A percentile compares a stretch with the other conserved stretches of the same genome.
These are phyloP conservation scores for Cyclotella cryptica DNA, from an alignment of 108 stramenopile genomes.

Conservation along the genomic window DNA sequence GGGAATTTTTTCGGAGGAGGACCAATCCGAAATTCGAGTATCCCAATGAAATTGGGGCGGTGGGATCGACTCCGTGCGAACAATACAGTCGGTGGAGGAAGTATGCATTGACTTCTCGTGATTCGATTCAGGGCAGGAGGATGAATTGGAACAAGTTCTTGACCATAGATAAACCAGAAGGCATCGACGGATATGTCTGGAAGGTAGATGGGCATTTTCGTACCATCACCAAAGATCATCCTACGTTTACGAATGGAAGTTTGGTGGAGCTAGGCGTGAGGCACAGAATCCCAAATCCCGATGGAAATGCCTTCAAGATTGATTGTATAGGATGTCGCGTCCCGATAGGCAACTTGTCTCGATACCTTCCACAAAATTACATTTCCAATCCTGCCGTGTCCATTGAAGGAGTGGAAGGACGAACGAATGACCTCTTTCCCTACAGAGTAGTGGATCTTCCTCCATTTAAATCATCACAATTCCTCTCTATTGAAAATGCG, in stretches of 20 bases:
- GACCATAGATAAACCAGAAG: not conserved
- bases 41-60: constrained; percentile 14
- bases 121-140: constrained; percentile 22
- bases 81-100: constrained; percentile 44
- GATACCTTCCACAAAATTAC: not conserved
- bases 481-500: constrained; percentile 15
- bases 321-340: constrained; percentile 39
- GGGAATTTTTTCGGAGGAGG: constrained; percentile 50
- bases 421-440: constrained; percentile 15
- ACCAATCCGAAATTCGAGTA: constrained; percentile 40
- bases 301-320: constrained; percentile 9
- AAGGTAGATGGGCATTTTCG: constrained; percentile 42
- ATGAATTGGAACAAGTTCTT: constrained; percentile 14
- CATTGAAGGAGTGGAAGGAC: constrained; percentile 31
- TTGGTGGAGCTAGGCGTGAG: constrained; percentile 8
- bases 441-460: constrained; percentile 22
- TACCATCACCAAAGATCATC: constrained; percentile 26
- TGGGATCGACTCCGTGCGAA: constrained; percentile 49
- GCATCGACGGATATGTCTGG: constrained; percentile 20
- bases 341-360: not conserved
- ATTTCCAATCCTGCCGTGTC: constrained; percentile 29
- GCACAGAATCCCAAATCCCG: constrained; percentile 13
- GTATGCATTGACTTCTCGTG: constrained; percentile 30
- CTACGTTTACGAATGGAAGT: constrained; percentile 23
- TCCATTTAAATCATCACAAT: constrained; percentile 4